Base-by-base conservation (phyloP, 192 early-diverging fungal genomes). In the Geosiphon pyriformis region DNA sequence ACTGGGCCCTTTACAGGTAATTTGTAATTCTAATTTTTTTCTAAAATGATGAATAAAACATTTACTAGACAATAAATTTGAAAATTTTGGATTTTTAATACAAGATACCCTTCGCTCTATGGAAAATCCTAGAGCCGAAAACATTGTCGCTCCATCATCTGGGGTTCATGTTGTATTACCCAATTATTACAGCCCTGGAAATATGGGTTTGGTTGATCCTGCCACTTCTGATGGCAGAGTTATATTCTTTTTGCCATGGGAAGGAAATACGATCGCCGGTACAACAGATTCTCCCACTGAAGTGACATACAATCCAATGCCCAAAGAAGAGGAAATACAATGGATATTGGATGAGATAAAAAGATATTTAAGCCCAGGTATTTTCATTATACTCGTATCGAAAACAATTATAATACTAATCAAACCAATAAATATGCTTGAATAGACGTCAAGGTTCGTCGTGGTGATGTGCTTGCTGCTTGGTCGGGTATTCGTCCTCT, bases 231-330 rank as follows among this genome's bases (percentile, higher is more conserved):
- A 98, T 74, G 93, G 93, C 1, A 89, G 95, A 68, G 94, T 98
- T 27, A 94, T 98, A 61, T 98, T 94, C 83, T 95, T 98, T 73
- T 71, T 98, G 69, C 95, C 95, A 3, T 98, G 95, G 95, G 90
- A 95, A 74, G 95, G 95, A 61, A 92, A 88, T 75, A 88, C 90
- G 18, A 93, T 98, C 72, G 95, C 93, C 12, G 95, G 95, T 31
- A 98, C 95, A 48, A 98, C 95, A 4, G 91, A 98, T 74, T 90
- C 94, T 29, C 89, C 87, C n/a, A 92, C 92, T 51, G 69, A 80
- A 26, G 90, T 98, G 11, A 87, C 90, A 30, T 80, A 82, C 27
- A 86, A 94, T 68, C 95, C 95, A 0, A 79, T 89, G 74, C 90
- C 95, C 10, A 86, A 82, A 57, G 95, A 98, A 79, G 87, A 90